Evolutionary conservation across 306 rosid species (phyloP), one percentile per base, ranked within the genome.

Genomic region (Luffa acutangula): DNA sequence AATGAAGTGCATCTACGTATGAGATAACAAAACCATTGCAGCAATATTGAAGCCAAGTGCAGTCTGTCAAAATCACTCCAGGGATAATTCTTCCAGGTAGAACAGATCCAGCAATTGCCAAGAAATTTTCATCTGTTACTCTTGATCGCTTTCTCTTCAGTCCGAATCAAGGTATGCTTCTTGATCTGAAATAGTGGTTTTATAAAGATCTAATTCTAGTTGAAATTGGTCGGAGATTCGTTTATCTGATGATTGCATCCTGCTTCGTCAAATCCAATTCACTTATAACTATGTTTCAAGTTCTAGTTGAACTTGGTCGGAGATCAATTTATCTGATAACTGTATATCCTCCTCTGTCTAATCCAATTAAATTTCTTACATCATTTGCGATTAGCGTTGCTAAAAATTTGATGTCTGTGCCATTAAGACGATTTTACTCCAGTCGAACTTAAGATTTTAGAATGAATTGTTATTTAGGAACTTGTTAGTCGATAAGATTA

Each of bases 51-150:
- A 96, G 92, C 76, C 93, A 93, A 74, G 93, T 79, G 9, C 88
- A 85, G 74, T 95, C 99, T 0, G 84, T 82, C 39, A 93, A 87
- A 66, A 77, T 80, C 66, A 84, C 93, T 33, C 97, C 98, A 39
- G 90, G 90, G 70, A 95, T 86, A 67, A 87, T 78, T 87, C 91
- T 92, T 36, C 97, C 97, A 8, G 96, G 96, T 7, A 90, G 76
- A 78, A 89, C 36, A 57, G 93, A 83, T 82, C 98, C 97, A 77
- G 83, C 92, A 80, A 96, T 67, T 21, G 92, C 94, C 91, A 93
- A 82, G 90, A 25, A 25, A 25, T 25, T 25, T 25, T 25, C 31
- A 25, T 25, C 31, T 25, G 31, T 25, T 25, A 25, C 31, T 25
- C 31, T 25, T 25, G 31, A 25, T 25, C 41, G 21, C 31, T 18